Base-by-base conservation (phyloP, 805 yeast genomes). In the Scheffersomyces stipitis region DNA sequence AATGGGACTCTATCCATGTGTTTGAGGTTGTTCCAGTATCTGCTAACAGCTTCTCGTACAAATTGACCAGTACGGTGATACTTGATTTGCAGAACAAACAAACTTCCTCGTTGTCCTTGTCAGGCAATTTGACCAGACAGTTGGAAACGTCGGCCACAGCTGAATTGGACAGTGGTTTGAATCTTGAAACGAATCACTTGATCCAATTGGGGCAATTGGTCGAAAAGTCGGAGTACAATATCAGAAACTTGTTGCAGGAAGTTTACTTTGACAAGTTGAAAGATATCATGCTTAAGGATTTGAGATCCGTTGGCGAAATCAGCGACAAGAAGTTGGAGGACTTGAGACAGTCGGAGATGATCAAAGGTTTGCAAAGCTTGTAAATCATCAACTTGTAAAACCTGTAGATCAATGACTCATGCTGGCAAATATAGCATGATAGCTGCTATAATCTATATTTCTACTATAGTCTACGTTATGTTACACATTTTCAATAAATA, bases 1-100 rank as follows among this genome's bases (percentile, higher is more conserved):
- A 73, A 34, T 91, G 99, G 99, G 96, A 93, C 61, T 80, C 93
- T 36, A 86, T 91, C 45, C 98, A 91, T 60, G 98, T 91, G 7
- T 76, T 93, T 47, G 97, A 91, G 60, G 82, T 83, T 6, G 61
- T 60, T 5, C 71, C 73, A 0, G 70, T 66, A 30, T 49, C 61
- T 15, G 48, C 62, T 5, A 41, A 58, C 3, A 62, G 67, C 28
- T 67, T 73, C 14, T 41, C 52, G 8, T 93, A 91, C 59, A 81
- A 81, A 46, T 65, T 91, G 42, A 91, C 98, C 2, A 81, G 96
- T 1, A 87, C 97, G 0, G 85, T 93, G 27, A 87, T 93, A 32
- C 72, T 91, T 40, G 90, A 86, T 53, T 64, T 93, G 45, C 57
- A 63, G 14, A 49, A 53, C 34, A 33, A 43, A 8, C 32, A 39